A percentile compares a stretch with the other conserved stretches of the same genome.
These are phyloP conservation scores for bread wheat (Triticum aestivum) DNA, from an alignment of 176 grass and related monocot genomes.

Conservation along the genomic window DNA sequence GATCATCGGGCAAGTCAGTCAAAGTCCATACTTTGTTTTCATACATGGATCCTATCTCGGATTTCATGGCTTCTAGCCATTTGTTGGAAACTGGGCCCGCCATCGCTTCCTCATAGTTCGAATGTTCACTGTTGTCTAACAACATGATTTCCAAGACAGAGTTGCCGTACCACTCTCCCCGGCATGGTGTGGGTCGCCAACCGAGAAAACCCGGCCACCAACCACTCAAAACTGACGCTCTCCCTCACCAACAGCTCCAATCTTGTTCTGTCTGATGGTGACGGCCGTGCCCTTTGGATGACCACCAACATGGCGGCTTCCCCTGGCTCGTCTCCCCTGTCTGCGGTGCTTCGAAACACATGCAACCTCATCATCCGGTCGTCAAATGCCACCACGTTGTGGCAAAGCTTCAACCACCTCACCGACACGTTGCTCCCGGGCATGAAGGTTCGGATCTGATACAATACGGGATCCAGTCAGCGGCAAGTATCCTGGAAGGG, in stretches of 20 bases:
- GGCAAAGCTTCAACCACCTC: conserved; percentile 38
- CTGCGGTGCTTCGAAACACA: neutral
- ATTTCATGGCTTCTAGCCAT: too few species aligned
- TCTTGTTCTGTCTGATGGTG: neutral
- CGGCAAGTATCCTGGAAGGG: conserved; percentile 23
- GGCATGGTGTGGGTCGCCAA: too few species aligned
- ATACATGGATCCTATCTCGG: too few species aligned
- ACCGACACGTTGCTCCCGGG: conserved; percentile 9
- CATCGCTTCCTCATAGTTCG: too few species aligned
- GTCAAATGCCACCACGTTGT: neutral
- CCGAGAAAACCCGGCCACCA: too few species aligned
- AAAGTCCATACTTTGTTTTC: too few species aligned
- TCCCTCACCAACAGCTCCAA: neutral
- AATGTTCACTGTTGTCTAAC: too few species aligned
- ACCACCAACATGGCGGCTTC: neutral
- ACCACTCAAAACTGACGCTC: neutral
- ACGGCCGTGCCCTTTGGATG: neutral
- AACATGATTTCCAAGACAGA: too few species aligned
- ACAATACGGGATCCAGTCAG: neutral
- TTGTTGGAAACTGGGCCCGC: too few species aligned
- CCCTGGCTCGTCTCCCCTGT: neutral
- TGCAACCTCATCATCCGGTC: conserved; percentile 39
- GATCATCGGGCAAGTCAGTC: too few species aligned
- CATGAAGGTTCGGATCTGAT: neutral
- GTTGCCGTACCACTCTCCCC: too few species aligned